phyloP scores from a whole-genome alignment of 768 basidiomycete genomes.

The Boletellus emodensis region DNA sequence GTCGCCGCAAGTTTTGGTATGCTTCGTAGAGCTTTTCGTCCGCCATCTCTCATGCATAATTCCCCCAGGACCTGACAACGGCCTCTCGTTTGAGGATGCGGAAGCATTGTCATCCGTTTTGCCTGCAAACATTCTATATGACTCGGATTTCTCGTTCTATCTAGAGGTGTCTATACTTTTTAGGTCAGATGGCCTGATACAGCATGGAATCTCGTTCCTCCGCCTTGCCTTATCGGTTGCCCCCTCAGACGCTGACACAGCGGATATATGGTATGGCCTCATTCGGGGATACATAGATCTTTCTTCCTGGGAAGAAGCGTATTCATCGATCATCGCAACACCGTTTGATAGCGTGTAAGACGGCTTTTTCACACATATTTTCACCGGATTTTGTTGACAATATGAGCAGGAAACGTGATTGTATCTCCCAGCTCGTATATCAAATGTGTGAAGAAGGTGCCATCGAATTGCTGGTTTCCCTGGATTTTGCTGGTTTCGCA shows the following conservation, averaged over 20 bases:
- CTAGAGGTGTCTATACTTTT: conserved; percentile 74
- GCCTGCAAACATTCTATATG: conserved; percentile 51
- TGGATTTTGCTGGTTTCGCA: conserved; percentile 81
- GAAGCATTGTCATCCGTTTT: conserved; percentile 61
- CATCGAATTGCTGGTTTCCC: conserved; percentile 69
- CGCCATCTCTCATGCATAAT: neutral
- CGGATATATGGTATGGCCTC: conserved; percentile 74
- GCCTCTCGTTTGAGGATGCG: conserved; percentile 55
- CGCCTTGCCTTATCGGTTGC: conserved; percentile 76
- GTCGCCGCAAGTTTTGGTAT: conserved; percentile 73
- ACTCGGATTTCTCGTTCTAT: conserved; percentile 72
- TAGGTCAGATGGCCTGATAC: conserved; percentile 50
- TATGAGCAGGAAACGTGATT: conserved; percentile 68
- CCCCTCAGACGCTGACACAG: conserved; percentile 47
- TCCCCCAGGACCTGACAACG: conserved; percentile 43
- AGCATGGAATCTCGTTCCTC: conserved; percentile 69
- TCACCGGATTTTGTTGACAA: conserved; percentile 5
- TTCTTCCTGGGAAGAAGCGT: conserved; percentile 82
- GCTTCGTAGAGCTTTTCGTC: conserved; percentile 21
- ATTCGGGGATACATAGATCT: conserved; percentile 74
- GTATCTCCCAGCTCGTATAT: conserved; percentile 76
- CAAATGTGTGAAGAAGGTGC: conserved; percentile 91
- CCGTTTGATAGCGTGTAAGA: conserved; percentile 81
- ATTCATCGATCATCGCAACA: conserved; percentile 66
- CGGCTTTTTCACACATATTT: conserved; percentile 6